These are phyloP conservation scores for Imleria badia DNA, from an alignment of 768 basidiomycete genomes.

Conservation along the genomic window DNA sequence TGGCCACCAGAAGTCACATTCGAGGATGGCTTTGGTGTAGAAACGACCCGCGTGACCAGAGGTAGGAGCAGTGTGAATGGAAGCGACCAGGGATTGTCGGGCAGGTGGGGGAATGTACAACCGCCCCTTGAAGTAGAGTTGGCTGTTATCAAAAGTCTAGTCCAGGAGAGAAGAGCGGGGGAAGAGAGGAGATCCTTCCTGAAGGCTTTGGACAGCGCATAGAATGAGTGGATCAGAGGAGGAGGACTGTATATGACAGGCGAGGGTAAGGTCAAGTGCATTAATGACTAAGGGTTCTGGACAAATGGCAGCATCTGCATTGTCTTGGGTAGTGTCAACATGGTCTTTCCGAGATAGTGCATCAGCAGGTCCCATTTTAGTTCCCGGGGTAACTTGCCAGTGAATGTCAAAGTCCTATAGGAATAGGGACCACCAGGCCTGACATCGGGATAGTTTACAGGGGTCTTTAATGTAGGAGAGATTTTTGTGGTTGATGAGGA, in stretches of 20 bases:
- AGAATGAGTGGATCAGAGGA: neutral
- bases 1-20: neutral
- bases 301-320: neutral
- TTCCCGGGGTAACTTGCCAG: neutral
- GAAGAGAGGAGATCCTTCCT: neutral
- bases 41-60: neutral
- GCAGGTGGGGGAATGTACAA: neutral
- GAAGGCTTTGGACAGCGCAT: fast-evolving
- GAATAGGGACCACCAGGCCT: neutral
- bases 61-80: neutral
- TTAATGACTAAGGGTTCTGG: neutral
- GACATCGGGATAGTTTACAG: neutral
- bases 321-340: neutral
- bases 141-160: neutral
- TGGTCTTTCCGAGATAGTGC: neutral
- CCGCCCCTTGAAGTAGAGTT: neutral
- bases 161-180: neutral
- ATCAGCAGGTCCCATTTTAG: neutral
- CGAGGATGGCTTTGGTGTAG: neutral
- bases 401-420: neutral
- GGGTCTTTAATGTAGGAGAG: neutral
- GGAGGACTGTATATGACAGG: neutral
- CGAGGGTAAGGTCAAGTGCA: neutral
- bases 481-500: neutral
- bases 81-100: neutral